These are phyloP conservation scores for Blepharisma japonicum DNA, from an alignment of 73 alveolate species.

Conservation along the genomic window DNA sequence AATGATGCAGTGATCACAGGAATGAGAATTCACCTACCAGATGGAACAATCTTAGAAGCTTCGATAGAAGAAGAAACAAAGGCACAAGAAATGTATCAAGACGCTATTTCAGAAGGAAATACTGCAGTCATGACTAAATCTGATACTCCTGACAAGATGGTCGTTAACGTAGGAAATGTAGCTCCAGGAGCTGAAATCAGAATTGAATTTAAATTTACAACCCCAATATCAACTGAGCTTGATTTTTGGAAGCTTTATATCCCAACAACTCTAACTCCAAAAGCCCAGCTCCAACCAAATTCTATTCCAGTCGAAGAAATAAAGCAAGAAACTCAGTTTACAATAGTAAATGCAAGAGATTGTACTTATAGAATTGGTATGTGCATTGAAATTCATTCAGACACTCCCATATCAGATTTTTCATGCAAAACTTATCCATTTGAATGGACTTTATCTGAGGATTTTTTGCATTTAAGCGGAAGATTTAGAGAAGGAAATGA, in stretches of 20 bases:
- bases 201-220: neutral
- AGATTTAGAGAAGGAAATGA: neutral
- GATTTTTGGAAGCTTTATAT: neutral
- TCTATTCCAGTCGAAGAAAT: no score
- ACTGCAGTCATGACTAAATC: neutral
- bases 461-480: neutral
- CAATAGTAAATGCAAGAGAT: no score
- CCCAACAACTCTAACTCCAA: neutral
- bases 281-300: neutral
- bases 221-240: neutral
- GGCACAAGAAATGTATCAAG: constrained; percentile 32
- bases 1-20: neutral
- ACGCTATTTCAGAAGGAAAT: constrained; percentile 28
- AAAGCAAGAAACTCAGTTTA: no score
- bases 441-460: constrained; percentile 24
- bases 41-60: constrained; percentile 10
- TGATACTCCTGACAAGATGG: neutral
- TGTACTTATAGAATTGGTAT: no score
- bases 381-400: neutral
- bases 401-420: neutral
- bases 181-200: neutral
- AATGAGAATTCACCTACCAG: neutral
- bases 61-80: constrained; percentile 29
- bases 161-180: constrained; percentile 4
- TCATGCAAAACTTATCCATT: neutral